Conservation (phyloP, 169 alveolate genomes). For the Babesia caballi region DNA sequence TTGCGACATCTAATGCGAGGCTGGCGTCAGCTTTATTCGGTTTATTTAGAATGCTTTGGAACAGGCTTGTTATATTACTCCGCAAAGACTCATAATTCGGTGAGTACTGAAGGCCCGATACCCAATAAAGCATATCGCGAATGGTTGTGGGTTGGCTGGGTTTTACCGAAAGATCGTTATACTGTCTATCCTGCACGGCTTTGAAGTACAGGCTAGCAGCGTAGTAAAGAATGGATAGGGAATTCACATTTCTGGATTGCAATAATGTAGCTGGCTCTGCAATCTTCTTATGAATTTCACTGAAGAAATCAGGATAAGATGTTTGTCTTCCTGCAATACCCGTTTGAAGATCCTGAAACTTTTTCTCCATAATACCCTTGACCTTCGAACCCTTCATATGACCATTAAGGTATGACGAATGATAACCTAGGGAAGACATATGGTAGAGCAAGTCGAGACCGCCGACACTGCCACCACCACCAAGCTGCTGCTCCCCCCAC, state of each 20-base stretch:
- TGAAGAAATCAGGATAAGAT: no score
- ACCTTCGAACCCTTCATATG: neutral
- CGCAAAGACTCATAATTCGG: no score
- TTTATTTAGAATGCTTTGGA: no score
- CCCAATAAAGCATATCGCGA: neutral
- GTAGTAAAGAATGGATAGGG: neutral
- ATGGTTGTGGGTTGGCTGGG: neutral
- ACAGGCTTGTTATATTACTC: no score
- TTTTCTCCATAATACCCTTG: neutral
- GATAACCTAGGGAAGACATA: neutral
- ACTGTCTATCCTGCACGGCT: neutral
- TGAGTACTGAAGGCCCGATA: neutral
- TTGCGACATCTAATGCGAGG: no score
- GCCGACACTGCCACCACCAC: neutral
- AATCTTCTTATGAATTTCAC: neutral
- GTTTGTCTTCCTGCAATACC: no score
- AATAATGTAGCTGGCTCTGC: neutral
- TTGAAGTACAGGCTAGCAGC: neutral
- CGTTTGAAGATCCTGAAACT: neutral
- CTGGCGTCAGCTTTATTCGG: no score
- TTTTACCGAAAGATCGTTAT: neutral
- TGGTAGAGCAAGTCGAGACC: neutral
- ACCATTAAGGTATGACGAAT: neutral
- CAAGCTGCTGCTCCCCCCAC: neutral
- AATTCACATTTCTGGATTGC: neutral